Base-by-base conservation (phyloP, 306 rosid genomes). In the Acacia melanoxylon region DNA sequence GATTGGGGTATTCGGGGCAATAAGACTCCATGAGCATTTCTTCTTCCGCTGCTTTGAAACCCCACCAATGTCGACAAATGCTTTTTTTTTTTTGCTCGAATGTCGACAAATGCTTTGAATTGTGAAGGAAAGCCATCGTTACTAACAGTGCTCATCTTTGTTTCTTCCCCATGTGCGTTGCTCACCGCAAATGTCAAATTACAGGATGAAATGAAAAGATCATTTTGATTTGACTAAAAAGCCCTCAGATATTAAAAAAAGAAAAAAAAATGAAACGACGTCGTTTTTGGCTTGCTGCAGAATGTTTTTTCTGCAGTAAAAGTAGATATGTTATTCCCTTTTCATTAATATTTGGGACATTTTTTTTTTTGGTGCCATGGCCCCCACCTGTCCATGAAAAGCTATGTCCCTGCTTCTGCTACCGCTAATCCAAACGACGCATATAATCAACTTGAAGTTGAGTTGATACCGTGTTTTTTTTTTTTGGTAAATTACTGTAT, bases 61-160 rank as follows among this genome's bases (percentile, higher is more conserved):
- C 17, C 51, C 19, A 17, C 82, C 49, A 20, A 74, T 78, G 42
- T 82, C 70, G 7, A 69, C n/a, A n/a, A n/a, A n/a, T n/a, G 75
- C n/a, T n/a, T n/a, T n/a, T n/a, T n/a, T n/a, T n/a, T n/a, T n/a
- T n/a, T n/a, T n/a, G n/a, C n/a, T n/a, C n/a, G n/a, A n/a, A n/a
- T n/a, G n/a, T n/a, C n/a, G n/a, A n/a, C n/a, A 56, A 92, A 87
- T 80, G 80, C 79, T 83, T 44, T 74, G 62, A 82, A 81, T 5
- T 80, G 63, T 25, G 92, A 85, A 67, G 85, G 52, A 44, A 85
- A 87, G 63, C 83, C 56, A 69, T 74, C 67, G 77, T 77, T 88
- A 22, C 88, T 37, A 20, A 84, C 72, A 73, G 68, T 74, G 76
- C 22, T 94, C 97, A 89, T 91, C 20, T 78, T 22, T 73, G 74